A percentile compares a stretch with the other conserved stretches of the same genome.
Evolutionary conservation across 352 stramenopile species (phyloP).

Genomic region (Globisporangium rhizosaccharum): DNA sequence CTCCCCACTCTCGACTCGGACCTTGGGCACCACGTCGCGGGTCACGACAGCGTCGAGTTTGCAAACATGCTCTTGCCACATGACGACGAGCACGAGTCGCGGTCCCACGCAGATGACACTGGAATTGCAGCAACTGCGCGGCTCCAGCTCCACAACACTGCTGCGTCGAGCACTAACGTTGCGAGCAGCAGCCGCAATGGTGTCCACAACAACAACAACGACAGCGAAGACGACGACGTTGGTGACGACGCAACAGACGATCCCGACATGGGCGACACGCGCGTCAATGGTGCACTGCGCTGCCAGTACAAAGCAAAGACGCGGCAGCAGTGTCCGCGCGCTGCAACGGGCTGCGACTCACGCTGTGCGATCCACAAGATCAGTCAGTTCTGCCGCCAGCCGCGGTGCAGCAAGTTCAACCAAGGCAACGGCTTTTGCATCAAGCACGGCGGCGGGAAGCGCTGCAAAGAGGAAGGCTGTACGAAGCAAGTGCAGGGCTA

Average conservation of each 20-base stretch:
- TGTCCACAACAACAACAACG: slow-evolving; percentile 3
- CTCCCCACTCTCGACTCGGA: slow-evolving; percentile 59
- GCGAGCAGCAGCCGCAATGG: background rate
- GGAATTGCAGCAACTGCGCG: background rate
- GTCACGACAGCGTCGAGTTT: slow-evolving; percentile 58
- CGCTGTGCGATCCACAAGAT: slow-evolving; percentile 78
- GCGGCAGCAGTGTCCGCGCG: slow-evolving; percentile 54
- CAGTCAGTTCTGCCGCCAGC: slow-evolving; percentile 79
- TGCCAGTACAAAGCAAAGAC: slow-evolving; percentile 76
- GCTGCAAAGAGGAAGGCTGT: slow-evolving; percentile 75
- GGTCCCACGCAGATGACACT: background rate
- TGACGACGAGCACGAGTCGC: slow-evolving; percentile 32
- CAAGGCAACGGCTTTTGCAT: slow-evolving; percentile 84
- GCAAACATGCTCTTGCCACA: slow-evolving; percentile 66
- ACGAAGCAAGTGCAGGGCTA: slow-evolving; percentile 82
- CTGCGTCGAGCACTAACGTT: background rate
- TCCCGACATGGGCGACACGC: slow-evolving; percentile 15
- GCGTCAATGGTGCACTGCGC: slow-evolving; percentile 29
- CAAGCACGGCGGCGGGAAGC: slow-evolving; percentile 79
- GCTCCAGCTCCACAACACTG: background rate
- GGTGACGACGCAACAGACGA: slow-evolving; percentile 15
- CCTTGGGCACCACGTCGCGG: slow-evolving; percentile 25
- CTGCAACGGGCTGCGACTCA: slow-evolving; percentile 62
- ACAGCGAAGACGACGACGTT: slow-evolving; percentile 11
- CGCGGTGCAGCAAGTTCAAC: slow-evolving; percentile 80